phyloP scores from a whole-genome alignment of 768 basidiomycete species.

The Termitomyces sp. region DNA sequence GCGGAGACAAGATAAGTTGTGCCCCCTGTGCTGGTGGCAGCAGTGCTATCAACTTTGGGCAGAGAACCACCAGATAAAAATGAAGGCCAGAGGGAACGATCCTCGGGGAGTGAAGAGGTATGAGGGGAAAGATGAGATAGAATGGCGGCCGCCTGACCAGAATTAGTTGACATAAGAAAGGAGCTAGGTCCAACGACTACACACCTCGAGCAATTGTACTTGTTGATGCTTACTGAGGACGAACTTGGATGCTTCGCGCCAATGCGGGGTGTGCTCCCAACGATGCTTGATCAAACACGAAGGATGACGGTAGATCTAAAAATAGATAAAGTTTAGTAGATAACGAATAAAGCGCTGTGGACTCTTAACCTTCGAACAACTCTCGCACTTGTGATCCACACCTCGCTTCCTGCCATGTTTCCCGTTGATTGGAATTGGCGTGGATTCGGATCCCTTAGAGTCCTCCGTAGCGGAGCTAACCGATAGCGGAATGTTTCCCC shows the following conservation, averaged over 20 bases:
- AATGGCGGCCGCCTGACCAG: constrained; percentile 83
- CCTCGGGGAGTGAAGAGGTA: constrained; percentile 79
- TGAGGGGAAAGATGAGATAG: constrained; percentile 78
- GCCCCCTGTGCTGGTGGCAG: constrained; percentile 11
- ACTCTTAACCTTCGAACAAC: constrained; percentile 80
- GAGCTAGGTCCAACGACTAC: constrained; percentile 3
- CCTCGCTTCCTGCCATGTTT: constrained; percentile 71
- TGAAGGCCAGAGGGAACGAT: constrained; percentile 89
- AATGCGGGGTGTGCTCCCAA: constrained; percentile 96
- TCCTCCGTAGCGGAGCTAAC: constrained; percentile 9
- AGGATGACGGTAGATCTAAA: constrained; percentile 83
- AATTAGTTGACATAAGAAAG: not conserved
- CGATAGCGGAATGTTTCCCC: constrained; percentile 15
- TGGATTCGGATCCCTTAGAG: constrained; percentile 13
- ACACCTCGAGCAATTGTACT: constrained; percentile 89
- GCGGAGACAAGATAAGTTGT: constrained; percentile 34
- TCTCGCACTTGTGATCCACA: constrained; percentile 87
- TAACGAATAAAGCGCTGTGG: constrained; percentile 4
- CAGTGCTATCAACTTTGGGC: constrained; percentile 38
- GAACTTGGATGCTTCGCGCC: constrained; percentile 89
- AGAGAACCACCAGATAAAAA: constrained; percentile 70
- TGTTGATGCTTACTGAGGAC: constrained; percentile 95
- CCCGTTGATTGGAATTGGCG: constrained; percentile 32
- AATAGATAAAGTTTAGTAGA: constrained; percentile 4
- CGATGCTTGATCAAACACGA: constrained; percentile 96